A percentile compares a stretch with the other conserved stretches of the same genome.
These are phyloP conservation scores for Ophioceras dolichostomum DNA, from an alignment of 2,329 filamentous ascomycete species.

Conservation along the genomic window DNA sequence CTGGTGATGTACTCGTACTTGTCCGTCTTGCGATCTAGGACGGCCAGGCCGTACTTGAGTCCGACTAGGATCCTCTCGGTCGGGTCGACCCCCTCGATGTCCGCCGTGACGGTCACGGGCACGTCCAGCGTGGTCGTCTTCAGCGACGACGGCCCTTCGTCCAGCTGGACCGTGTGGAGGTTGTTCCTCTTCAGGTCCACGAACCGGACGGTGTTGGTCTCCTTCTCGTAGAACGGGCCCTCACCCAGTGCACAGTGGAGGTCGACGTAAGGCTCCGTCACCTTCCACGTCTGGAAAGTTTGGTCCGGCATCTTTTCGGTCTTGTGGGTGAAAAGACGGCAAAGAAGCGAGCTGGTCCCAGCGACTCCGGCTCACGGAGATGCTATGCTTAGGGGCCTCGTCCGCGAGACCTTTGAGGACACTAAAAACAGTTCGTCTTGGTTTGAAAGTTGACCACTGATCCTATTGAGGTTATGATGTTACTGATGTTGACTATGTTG, in stretches of 20 bases:
- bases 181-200: conserved; percentile 73
- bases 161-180: conserved; percentile 59
- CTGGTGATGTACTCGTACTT: conserved; percentile 39
- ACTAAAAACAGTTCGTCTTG: too few relatives aligned
- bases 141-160: conserved; percentile 48
- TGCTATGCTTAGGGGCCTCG: too few relatives aligned
- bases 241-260: conserved; percentile 58
- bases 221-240: conserved; percentile 60
- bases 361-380: too few relatives aligned
- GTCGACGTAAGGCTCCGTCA: conserved; percentile 44
- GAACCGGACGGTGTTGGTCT: conserved; percentile 56
- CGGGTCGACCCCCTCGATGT: conserved; percentile 57
- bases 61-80: conserved; percentile 60
- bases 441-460: background rate
- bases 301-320: conserved; percentile 17
- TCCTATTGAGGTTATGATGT: background rate
- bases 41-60: conserved; percentile 71
- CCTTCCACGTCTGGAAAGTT: conserved; percentile 34
- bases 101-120: conserved; percentile 57
- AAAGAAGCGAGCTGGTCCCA: background rate
- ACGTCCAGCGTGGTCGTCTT: conserved; percentile 45
- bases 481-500: background rate
- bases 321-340: background rate
- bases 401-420: too few relatives aligned
- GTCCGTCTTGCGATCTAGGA: conserved; percentile 53